Evolutionary conservation across 805 yeast species (phyloP), one percentile per base, ranked within the genome.

Genomic region (Jamesozyma lodderae): DNA sequence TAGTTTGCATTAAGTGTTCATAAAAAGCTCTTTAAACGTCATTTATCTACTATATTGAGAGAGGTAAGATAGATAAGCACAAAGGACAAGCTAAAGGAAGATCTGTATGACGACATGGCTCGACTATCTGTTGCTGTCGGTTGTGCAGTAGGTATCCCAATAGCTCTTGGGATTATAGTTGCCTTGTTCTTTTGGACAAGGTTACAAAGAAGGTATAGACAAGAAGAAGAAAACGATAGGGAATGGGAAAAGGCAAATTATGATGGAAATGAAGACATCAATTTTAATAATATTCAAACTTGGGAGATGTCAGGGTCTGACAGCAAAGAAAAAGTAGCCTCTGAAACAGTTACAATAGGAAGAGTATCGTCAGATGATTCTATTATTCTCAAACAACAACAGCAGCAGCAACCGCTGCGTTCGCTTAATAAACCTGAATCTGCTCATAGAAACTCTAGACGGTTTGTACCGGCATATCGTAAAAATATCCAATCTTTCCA

Each of bases 61-160:
- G n/a, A n/a, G n/a, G n/a, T n/a, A n/a, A n/a, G n/a, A n/a, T n/a
- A n/a, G n/a, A n/a, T n/a, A n/a, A n/a, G n/a, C n/a, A n/a, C n/a
- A n/a, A n/a, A n/a, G n/a, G n/a, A n/a, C n/a, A n/a, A n/a, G n/a
- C n/a, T n/a, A n/a, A n/a, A n/a, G n/a, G n/a, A n/a, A n/a, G n/a
- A n/a, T n/a, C n/a, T n/a, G n/a, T n/a, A n/a, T n/a, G 10, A n/a
- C n/a, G 6, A 27, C 14, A 41, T 44, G 47, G 24, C 36, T 13
- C 28, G 31, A 32, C 36, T 40, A 1, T 51, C 59, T 1, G 43
- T 65, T 7, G 72, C 75, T 1, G 76, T 72, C 3, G 77, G 76
- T 2, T 66, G 73, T 44, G 73, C 77, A 3, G 71, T 73, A 4
- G 77, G 76, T 24, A 60, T 73, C 18, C 78, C 78, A 1, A 48